Base-by-base conservation (phyloP, 1,139 yeast genomes). In the Blastobotrys buckinghamii region DNA sequence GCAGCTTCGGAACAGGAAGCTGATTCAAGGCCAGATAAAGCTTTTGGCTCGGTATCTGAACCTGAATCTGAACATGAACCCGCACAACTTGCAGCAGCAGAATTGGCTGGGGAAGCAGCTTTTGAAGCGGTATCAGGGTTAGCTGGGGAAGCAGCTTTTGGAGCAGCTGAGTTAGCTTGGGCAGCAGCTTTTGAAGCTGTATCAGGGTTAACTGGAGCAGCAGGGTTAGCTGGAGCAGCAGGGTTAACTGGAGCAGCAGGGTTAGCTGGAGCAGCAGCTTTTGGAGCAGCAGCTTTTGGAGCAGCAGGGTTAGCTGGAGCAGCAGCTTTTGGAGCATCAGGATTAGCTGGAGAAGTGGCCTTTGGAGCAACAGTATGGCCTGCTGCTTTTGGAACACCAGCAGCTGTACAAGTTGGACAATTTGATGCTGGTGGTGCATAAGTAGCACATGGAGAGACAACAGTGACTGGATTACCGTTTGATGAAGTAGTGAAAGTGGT, bases 401-500 rank as follows among this genome's bases (percentile, higher is more conserved):
- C 20, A 22, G 42, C 33, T 2, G 17, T 17, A 24, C 42, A 39
- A 6, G 32, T 24, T 27, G 33, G 33, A 39, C 42, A 39, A 33
- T 39, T 22, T 2, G 42, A n/a, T 4, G 39, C 27, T 36, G 39
- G 39, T 7, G 39, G 26, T 17, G 42, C 42, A 15, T 34, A 37
- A 7, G 48, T 24, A 13, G 52, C 56, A 39, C 59, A 50, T 16
- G 59, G 56, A 35, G 60, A 50, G 39, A 45, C 49, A 22, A 53
- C 53, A 27, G 59, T 56, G 47, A 51, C 50, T 34, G 55, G 47
- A 33, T 44, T 42, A 29, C 44, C 45, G 12, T 42, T 54, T 6
- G 47, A 42, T 33, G 50, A 46, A 10, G 57, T 48, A 17, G 58
- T 56, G 42, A 42, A 52, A 17, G 61, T 58, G 6, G 60, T 42